Evolutionary conservation across 164 flowering plant genomes (phyloP).

Genomic region (Echeveria elegans): DNA sequence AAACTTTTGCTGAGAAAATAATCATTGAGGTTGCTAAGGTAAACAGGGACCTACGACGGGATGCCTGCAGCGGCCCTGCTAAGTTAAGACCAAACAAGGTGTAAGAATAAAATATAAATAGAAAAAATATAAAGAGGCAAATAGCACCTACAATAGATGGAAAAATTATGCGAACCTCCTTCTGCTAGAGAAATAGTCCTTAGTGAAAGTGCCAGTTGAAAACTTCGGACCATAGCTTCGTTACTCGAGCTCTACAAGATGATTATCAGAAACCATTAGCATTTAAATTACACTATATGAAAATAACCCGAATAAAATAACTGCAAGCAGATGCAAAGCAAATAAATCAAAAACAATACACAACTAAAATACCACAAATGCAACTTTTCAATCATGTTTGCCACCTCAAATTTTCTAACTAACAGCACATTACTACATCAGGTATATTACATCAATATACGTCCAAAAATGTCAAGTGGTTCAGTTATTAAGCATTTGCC

Average conservation of each 20-base stretch:
- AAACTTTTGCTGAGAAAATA: constrained; percentile 59
- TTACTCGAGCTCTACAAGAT: constrained; percentile 56
- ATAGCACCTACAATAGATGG: background rate
- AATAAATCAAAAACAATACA: too few relatives aligned
- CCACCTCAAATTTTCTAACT: too few relatives aligned
- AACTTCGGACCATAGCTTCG: constrained; percentile 52
- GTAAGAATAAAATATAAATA: background rate
- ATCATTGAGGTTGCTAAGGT: constrained; percentile 79
- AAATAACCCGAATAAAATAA: background rate
- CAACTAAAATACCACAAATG: too few relatives aligned
- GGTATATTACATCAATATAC: too few relatives aligned
- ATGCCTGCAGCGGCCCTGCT: constrained; percentile 57
- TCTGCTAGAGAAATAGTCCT: constrained; percentile 56
- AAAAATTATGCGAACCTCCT: constrained; percentile 30
- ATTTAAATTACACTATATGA: background rate
- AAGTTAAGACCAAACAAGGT: constrained; percentile 6
- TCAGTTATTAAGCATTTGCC: background rate
- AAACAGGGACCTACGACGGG: constrained; percentile 73
- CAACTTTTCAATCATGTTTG: too few relatives aligned
- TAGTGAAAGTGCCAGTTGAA: constrained; percentile 83
- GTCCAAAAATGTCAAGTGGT: background rate
- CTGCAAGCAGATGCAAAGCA: background rate
- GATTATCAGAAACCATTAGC: constrained; percentile 5
- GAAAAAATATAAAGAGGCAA: background rate
- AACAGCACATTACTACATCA: too few relatives aligned